Evolutionary conservation across 805 yeast species (phyloP).

Genomic region (Schwanniomyces polymorphus): DNA sequence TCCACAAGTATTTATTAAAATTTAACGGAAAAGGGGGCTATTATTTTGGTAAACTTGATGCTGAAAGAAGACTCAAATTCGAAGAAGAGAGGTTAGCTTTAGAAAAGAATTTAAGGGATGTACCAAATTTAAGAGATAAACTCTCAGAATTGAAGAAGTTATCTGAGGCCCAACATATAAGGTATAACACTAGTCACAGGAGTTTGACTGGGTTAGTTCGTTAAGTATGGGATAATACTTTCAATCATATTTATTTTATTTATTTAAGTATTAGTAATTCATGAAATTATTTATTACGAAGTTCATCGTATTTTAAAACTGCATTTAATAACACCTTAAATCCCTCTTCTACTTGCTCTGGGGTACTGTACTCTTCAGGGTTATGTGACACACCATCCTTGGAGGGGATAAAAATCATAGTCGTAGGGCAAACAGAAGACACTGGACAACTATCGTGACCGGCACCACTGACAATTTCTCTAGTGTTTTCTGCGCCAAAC

Average conservation of each 20-base stretch:
- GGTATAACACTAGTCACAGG: conserved; percentile 28
- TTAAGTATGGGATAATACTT: neutral
- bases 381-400: conserved; percentile 67
- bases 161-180: conserved; percentile 41
- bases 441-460: conserved; percentile 74
- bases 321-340: conserved; percentile 53
- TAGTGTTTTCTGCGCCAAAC: conserved; percentile 44
- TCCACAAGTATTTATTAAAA: conserved; percentile 78
- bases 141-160: conserved; percentile 62
- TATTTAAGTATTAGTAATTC: neutral
- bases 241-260: neutral
- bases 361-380: conserved; percentile 64
- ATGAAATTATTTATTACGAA: neutral
- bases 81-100: conserved; percentile 76
- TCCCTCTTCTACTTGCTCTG: conserved; percentile 64
- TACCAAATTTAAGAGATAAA: conserved; percentile 65
- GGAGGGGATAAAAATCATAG: conserved; percentile 74
- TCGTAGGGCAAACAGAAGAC: conserved; percentile 57
- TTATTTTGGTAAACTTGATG: conserved; percentile 61
- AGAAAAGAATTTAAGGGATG: conserved; percentile 70
- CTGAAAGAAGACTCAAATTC: conserved; percentile 66
- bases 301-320: conserved; percentile 29
- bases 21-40: conserved; percentile 84
- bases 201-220: conserved; percentile 21
- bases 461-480: conserved; percentile 63